Evolutionary conservation across 1,284 basidiomycete species (phyloP).

Genomic region (Rhodotorula sp.): DNA sequence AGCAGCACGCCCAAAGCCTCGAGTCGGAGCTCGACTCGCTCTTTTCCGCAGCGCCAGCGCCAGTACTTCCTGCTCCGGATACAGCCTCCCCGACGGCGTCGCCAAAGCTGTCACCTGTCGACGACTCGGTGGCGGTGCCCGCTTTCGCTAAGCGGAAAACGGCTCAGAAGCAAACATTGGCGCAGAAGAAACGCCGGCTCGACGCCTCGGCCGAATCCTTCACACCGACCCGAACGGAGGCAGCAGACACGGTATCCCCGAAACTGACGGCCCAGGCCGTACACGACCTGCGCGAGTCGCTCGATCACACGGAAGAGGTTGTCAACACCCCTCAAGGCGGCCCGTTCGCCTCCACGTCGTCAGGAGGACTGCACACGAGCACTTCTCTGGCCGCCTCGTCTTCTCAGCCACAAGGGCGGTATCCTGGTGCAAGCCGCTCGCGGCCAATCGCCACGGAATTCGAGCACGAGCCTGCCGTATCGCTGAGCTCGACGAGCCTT

Average conservation of each 20-base stretch:
- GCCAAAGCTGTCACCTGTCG: not conserved
- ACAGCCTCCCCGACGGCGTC: not conserved
- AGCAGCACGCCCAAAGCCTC: constrained; percentile 24
- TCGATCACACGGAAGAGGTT: constrained; percentile 21
- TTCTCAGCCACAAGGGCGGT: not conserved
- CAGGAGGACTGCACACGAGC: not conserved
- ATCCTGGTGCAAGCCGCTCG: not conserved
- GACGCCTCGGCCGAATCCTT: not conserved
- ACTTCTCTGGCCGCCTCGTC: not conserved
- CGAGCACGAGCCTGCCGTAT: constrained; percentile 8
- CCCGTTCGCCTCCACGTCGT: constrained; percentile 3
- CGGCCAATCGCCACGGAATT: constrained; percentile 26
- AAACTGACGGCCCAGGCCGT: not conserved
- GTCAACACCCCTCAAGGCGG: constrained; percentile 6
- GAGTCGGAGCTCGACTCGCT: constrained; percentile 28
- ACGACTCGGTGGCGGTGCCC: not conserved
- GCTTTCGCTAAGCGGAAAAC: not conserved
- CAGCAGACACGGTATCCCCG: not conserved
- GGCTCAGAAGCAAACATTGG: not conserved
- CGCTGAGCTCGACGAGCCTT: not conserved
- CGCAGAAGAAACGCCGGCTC: constrained; percentile 4
- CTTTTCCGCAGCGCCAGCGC: constrained; percentile 7
- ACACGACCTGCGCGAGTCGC: constrained; percentile 11
- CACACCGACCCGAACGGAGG: not conserved
- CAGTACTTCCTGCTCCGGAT: not conserved